Evolutionary conservation across 129 eudicot genomes (phyloP).

Genomic region (Calendula officinalis): DNA sequence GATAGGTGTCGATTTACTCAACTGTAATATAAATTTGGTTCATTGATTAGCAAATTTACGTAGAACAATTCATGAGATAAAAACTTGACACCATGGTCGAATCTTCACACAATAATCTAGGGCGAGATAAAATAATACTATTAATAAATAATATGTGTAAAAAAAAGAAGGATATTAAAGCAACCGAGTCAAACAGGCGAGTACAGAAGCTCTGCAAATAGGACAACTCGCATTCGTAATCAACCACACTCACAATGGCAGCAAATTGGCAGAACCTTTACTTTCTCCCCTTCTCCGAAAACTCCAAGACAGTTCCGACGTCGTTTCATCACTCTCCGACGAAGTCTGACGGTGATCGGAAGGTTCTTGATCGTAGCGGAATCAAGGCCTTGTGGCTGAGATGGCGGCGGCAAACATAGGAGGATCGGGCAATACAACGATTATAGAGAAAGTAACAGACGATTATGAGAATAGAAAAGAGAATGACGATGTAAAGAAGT

Average conservation of each 20-base stretch:
- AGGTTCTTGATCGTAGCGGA: conserved; percentile 37
- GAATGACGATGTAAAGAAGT: conserved; percentile 47
- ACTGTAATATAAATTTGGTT: not conserved
- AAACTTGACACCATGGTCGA: conserved; percentile 6
- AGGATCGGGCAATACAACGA: conserved; percentile 45
- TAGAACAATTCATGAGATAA: not conserved
- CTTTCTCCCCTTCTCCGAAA: conserved; percentile 56
- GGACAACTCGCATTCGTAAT: conserved; percentile 58
- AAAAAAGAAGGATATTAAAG: not conserved
- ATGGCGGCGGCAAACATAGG: not conserved
- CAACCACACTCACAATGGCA: conserved; percentile 78
- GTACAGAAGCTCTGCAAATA: conserved; percentile 54
- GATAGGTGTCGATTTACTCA: too few species aligned
- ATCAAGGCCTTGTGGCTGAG: conserved; percentile 36
- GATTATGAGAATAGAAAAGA: conserved; percentile 49
- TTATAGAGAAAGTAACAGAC: conserved; percentile 51
- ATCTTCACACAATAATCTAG: conserved; percentile 15
- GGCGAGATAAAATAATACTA: conserved; percentile 4
- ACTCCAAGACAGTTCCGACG: conserved; percentile 64
- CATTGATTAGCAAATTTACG: not conserved
- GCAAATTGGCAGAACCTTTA: conserved; percentile 62
- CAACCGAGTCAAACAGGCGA: conserved; percentile 39
- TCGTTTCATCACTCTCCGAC: conserved; percentile 1
- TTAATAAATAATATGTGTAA: not conserved
- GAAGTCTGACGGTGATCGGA: conserved; percentile 35